A percentile compares a stretch with the other conserved stretches of the same genome.
These are phyloP conservation scores for Macrolepiota albuminosa DNA, from an alignment of 768 basidiomycete species.

Conservation along the genomic window DNA sequence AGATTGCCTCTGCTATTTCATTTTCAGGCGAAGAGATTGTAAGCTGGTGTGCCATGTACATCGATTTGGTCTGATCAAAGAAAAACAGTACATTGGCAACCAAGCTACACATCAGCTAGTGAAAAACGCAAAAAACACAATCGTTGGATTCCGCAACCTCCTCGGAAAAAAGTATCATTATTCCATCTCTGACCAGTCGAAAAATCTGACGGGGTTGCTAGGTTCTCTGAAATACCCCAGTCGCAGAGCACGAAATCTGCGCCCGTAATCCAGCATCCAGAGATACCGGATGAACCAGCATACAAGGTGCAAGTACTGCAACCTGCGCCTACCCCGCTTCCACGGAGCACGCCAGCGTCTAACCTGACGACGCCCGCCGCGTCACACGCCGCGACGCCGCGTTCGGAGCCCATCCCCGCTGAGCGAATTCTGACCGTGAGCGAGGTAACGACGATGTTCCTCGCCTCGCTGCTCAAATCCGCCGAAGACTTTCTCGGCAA, in stretches of 20 bases:
- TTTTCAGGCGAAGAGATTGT: conserved; percentile 92
- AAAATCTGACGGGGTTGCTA: conserved; percentile 19
- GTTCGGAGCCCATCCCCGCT: conserved; percentile 61
- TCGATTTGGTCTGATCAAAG: neutral
- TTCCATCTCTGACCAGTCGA: neutral
- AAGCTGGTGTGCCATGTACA: conserved; percentile 24
- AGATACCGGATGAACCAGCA: conserved; percentile 64
- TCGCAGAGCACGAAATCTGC: conserved; percentile 53
- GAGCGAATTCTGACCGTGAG: conserved; percentile 75
- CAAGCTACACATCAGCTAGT: conserved; percentile 92
- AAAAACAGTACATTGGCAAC: conserved; percentile 85
- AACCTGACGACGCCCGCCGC: conserved; percentile 54
- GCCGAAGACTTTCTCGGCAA: conserved; percentile 90
- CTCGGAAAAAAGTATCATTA: conserved; percentile 79
- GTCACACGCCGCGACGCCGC: conserved; percentile 65
- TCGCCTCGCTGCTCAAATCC: conserved; percentile 77
- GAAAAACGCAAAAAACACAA: conserved; percentile 92
- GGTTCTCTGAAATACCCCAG: conserved; percentile 72
- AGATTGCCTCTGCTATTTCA: conserved; percentile 91
- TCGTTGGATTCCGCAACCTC: conserved; percentile 90
- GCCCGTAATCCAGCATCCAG: conserved; percentile 73
- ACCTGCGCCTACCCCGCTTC: conserved; percentile 68
- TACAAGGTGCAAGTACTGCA: conserved; percentile 82
- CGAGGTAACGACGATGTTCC: conserved; percentile 83
- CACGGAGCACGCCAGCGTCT: conserved; percentile 30